Percentiles rank a stretch among this genome's conserved stretches.
Evolutionary conservation across 2,329 filamentous ascomycete species (phyloP).

Genomic region (Rutstroemia sp.): DNA sequence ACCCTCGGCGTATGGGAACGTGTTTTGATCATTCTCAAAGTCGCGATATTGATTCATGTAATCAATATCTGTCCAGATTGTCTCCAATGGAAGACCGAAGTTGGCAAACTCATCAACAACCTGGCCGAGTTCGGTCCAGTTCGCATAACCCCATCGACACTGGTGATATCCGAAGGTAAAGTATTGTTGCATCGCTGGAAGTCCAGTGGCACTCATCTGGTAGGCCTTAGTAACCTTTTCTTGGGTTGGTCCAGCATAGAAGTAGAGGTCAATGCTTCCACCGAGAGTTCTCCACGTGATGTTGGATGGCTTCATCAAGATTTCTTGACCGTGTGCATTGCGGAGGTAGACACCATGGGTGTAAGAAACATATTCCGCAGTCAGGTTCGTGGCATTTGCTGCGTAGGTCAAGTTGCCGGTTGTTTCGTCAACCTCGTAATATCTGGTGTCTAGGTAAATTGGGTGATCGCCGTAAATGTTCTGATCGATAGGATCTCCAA

Average conservation of each 20-base stretch:
- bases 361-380: slow-evolving; percentile 52
- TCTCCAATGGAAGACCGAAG: slow-evolving; percentile 62
- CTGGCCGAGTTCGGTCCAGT: slow-evolving; percentile 60
- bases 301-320: slow-evolving; percentile 54
- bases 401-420: slow-evolving; percentile 45
- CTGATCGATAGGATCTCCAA: slow-evolving; percentile 53
- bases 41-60: slow-evolving; percentile 58
- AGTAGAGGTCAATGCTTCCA: slow-evolving; percentile 72
- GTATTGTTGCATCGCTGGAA: slow-evolving; percentile 75
- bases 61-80: slow-evolving; percentile 62
- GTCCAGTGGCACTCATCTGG: slow-evolving; percentile 56
- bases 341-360: slow-evolving; percentile 73
- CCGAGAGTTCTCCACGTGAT: slow-evolving; percentile 70
- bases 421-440: slow-evolving; percentile 49
- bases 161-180: slow-evolving; percentile 79
- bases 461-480: slow-evolving; percentile 65
- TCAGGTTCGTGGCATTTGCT: slow-evolving; percentile 44
- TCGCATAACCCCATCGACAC: slow-evolving; percentile 74
- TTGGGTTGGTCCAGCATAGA: slow-evolving; percentile 66
- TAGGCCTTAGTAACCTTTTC: slow-evolving; percentile 65
- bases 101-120: slow-evolving; percentile 60
- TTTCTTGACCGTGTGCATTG: slow-evolving; percentile 70
- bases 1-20: slow-evolving; percentile 51
- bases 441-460: slow-evolving; percentile 73
- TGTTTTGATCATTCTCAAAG: slow-evolving; percentile 53